Base-by-base conservation (phyloP, 1,139 yeast genomes). In the Suhomyces choctaworum region DNA sequence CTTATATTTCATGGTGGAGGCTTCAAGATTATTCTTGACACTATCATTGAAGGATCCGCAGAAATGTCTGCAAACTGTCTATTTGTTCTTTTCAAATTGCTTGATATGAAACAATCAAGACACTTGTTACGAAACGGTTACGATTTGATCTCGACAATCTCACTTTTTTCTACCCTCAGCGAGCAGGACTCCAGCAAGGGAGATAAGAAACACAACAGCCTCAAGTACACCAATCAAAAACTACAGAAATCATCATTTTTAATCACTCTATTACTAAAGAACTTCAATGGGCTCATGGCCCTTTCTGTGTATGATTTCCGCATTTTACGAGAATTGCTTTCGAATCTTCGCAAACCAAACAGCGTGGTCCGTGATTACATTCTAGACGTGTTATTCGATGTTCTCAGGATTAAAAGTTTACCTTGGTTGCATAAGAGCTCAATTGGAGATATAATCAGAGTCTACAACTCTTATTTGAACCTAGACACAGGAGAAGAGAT, bases 241-340 rank as follows among this genome's bases (percentile, higher is more conserved):
- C 60, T 87, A 21, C 83, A 82, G 40, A 75, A 73, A 44, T 65
- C 80, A n/a, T 77, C 92, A 0, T 70, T 76, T 30, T 66, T 87
- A 9, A 58, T 90, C 3, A 65, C 86, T 0, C 58, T 75, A 3
- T 60, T 87, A 19, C 60, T 92, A 33, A 83, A 86, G 42, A 74
- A 80, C 30, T 84, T 94, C 79, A 73, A 85, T 13, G 98, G 98
- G 0, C 54, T 89, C 9, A 72, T 84, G 45, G 76, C 84, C 7
- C 76, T 82, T 47, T 73, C 87, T 0, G 69, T 76, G 37, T 68
- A 81, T 46, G 60, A 77, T 40, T 83, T 79, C 47, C 68, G 68
- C 35, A 74, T 83, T 20, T 50, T 92, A 13, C 64, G 63, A 28
- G 78, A 79, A 37, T 63, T 92, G 23, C 62, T 90, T 2, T 64